phyloP scores from a whole-genome alignment of 352 stramenopile species.

The Pythium phragmitis region DNA sequence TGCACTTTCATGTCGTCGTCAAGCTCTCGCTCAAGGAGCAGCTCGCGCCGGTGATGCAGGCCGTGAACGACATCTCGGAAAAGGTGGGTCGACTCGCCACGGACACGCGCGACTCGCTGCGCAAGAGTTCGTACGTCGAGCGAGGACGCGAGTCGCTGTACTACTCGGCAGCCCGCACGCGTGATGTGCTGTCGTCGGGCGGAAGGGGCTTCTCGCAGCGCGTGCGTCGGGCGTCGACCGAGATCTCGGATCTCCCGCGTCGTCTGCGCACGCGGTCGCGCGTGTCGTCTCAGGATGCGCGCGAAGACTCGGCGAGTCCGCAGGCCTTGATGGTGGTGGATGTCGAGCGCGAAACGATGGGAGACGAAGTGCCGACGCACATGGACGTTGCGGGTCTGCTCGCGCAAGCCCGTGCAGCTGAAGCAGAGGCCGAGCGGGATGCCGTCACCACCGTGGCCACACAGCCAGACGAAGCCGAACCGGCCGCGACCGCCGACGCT shows the following conservation, averaged over 20 bases:
- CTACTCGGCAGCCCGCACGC: slow-evolving; percentile 47
- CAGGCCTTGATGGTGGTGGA: slow-evolving; percentile 15
- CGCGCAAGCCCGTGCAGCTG: slow-evolving; percentile 17
- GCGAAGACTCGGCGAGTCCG: slow-evolving; percentile 8
- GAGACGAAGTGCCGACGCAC: not conserved
- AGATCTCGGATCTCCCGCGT: slow-evolving; percentile 41
- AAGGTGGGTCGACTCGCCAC: slow-evolving; percentile 36
- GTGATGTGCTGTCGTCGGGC: slow-evolving; percentile 41
- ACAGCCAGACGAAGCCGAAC: not conserved
- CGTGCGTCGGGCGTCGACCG: slow-evolving; percentile 40
- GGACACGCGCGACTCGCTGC: slow-evolving; percentile 29
- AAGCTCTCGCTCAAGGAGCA: slow-evolving; percentile 45
- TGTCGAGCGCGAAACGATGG: slow-evolving; percentile 1
- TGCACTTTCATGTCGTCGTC: slow-evolving; percentile 65
- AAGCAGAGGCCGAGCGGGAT: slow-evolving; percentile 19
- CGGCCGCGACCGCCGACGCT: not conserved
- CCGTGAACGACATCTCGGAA: slow-evolving; percentile 48
- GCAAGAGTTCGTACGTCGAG: slow-evolving; percentile 37
- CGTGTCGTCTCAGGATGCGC: slow-evolving; percentile 22
- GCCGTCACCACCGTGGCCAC: slow-evolving; percentile 19
- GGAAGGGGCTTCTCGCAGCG: slow-evolving; percentile 45
- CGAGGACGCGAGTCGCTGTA: slow-evolving; percentile 56
- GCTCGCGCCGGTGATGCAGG: slow-evolving; percentile 46
- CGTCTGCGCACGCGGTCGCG: slow-evolving; percentile 39
- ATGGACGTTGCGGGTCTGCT: slow-evolving; percentile 23